A percentile compares a stretch with the other conserved stretches of the same genome.
phyloP scores from a whole-genome alignment of 225 moss, liverwort and hornwort genomes.

The Antitrichia curtipendula region DNA sequence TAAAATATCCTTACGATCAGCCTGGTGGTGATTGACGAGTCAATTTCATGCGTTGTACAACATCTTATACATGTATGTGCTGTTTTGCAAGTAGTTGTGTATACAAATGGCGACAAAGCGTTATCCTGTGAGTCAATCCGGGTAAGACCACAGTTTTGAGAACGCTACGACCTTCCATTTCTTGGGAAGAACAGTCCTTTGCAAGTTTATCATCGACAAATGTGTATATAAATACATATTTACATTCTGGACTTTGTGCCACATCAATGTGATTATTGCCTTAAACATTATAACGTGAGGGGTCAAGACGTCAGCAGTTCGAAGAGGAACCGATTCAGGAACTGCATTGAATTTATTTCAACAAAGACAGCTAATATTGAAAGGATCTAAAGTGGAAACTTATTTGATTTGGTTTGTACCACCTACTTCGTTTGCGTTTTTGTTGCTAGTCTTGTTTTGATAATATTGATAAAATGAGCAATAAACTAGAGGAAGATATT shows the following conservation, averaged over 20 bases:
- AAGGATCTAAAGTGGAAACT: background rate
- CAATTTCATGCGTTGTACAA: background rate
- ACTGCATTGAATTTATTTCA: background rate
- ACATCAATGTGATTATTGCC: background rate
- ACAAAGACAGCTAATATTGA: background rate
- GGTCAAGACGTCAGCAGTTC: background rate
- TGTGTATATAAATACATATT: background rate
- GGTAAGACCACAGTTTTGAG: slow-evolving; percentile 23
- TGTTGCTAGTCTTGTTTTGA: background rate
- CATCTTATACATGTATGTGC: background rate
- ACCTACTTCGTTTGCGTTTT: background rate
- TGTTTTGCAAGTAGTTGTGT: slow-evolving; percentile 51
- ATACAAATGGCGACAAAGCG: slow-evolving; percentile 66
- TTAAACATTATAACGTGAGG: background rate
- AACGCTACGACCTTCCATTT: background rate
- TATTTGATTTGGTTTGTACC: background rate
- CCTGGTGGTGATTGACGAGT: background rate
- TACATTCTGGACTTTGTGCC: background rate
- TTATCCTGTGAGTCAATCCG: slow-evolving; percentile 55
- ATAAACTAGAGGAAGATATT: background rate
- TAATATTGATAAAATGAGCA: background rate
- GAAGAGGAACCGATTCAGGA: background rate
- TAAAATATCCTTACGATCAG: background rate
- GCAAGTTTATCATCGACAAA: background rate
- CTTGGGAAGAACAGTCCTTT: background rate